These are phyloP conservation scores for Gloeopeniophorella convolvens DNA, from an alignment of 768 basidiomycete genomes.

Conservation along the genomic window DNA sequence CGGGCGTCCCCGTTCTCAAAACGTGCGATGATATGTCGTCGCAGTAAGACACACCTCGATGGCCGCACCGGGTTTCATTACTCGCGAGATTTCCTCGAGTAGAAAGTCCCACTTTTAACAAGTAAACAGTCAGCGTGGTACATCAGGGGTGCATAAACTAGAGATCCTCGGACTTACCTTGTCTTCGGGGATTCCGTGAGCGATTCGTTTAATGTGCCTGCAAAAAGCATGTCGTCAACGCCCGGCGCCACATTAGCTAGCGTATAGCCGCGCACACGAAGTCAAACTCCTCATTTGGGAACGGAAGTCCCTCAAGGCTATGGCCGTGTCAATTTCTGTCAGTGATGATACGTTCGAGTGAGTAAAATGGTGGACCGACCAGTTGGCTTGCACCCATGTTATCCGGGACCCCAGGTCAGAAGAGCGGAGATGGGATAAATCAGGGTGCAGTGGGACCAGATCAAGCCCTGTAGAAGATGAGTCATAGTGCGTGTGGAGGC, in stretches of 20 bases:
- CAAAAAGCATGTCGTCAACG: not conserved
- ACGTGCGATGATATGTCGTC: not conserved
- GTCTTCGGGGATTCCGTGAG: slow-evolving; percentile 70
- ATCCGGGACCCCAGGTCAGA: slow-evolving; percentile 52
- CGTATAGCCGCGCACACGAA: slow-evolving; percentile 48
- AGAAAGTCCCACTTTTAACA: slow-evolving; percentile 54
- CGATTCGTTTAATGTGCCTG: slow-evolving; percentile 66
- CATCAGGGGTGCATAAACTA: too few relatives aligned
- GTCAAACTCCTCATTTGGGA: slow-evolving; percentile 68
- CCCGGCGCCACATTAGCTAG: not conserved
- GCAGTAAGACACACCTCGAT: slow-evolving; percentile 44
- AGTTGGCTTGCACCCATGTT: slow-evolving; percentile 68
- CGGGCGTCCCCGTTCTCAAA: not conserved
- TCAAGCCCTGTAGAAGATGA: slow-evolving; percentile 47
- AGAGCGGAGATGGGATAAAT: slow-evolving; percentile 54
- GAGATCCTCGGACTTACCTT: slow-evolving; percentile 37
- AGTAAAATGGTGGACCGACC: slow-evolving; percentile 38
- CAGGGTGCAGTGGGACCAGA: slow-evolving; percentile 64
- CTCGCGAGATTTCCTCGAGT: slow-evolving; percentile 61
- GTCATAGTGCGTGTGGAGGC: not conserved
- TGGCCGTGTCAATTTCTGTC: slow-evolving; percentile 1
- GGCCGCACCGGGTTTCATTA: slow-evolving; percentile 69
- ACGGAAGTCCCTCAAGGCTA: slow-evolving; percentile 65
- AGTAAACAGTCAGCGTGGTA: not conserved
- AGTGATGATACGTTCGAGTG: slow-evolving; percentile 1